These are phyloP conservation scores for Kluyveromyces wickerhamii DNA, from an alignment of 805 yeast species.

Conservation along the genomic window DNA sequence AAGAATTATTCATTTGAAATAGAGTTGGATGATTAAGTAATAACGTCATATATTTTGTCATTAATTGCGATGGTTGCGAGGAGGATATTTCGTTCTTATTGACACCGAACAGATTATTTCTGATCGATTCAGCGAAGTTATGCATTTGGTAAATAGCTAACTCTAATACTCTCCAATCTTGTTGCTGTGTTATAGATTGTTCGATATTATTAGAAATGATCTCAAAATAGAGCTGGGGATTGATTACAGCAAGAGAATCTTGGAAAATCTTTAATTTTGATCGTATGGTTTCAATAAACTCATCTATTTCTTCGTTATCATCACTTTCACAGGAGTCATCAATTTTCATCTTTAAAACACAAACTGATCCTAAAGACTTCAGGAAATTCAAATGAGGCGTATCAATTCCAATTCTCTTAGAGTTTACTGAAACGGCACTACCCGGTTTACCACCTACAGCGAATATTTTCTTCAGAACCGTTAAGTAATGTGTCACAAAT, in stretches of 20 bases:
- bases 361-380: constrained; percentile 54
- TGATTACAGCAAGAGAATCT: constrained; percentile 63
- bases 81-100: constrained; percentile 58
- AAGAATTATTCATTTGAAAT: constrained; percentile 59
- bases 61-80: constrained; percentile 54
- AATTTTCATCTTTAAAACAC: constrained; percentile 70
- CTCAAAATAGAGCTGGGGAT: constrained; percentile 53
- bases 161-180: constrained; percentile 77
- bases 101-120: constrained; percentile 66
- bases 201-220: constrained; percentile 49
- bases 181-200: constrained; percentile 31
- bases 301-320: constrained; percentile 66
- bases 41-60: constrained; percentile 24
- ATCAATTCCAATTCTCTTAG: constrained; percentile 29
- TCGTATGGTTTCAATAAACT: constrained; percentile 69
- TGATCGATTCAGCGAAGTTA: constrained; percentile 69
- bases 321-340: constrained; percentile 67
- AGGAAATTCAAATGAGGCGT: constrained; percentile 43
- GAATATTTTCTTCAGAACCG: constrained; percentile 53
- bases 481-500: constrained; percentile 64
- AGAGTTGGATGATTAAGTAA: constrained; percentile 27
- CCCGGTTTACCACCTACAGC: constrained; percentile 34
- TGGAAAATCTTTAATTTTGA: constrained; percentile 67
- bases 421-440: constrained; percentile 31
- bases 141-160: constrained; percentile 78